These are phyloP conservation scores for Carex cristatella DNA, from an alignment of 176 grass and related monocot genomes.

Conservation along the genomic window DNA sequence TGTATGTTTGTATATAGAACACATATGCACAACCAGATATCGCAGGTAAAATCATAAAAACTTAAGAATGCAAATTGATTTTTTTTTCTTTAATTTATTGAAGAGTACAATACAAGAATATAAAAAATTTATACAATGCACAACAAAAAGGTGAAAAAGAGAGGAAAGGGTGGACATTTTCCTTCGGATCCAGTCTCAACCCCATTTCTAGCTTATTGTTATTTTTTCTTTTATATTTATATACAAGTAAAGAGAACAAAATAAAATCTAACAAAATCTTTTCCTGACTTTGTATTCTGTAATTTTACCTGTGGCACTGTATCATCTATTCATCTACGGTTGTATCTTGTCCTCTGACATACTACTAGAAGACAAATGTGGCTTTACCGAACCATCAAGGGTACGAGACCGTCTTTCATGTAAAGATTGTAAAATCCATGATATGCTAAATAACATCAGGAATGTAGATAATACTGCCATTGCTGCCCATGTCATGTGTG, in stretches of 20 bases:
- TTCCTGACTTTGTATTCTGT: not conserved
- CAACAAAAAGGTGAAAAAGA: not conserved
- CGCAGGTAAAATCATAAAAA: not conserved
- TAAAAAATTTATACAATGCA: not conserved
- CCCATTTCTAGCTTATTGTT: not conserved
- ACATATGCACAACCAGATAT: not conserved
- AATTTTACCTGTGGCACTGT: not conserved
- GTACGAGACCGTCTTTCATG: not conserved
- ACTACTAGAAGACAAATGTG: not conserved
- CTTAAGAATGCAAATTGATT: not conserved
- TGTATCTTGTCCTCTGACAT: not conserved
- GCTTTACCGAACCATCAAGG: conserved; percentile 13
- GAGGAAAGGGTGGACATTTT: conserved; percentile 16
- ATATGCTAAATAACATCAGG: conserved; percentile 31
- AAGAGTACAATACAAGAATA: not conserved
- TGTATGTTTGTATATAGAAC: not conserved
- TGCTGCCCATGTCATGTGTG: conserved; percentile 37
- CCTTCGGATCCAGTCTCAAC: conserved; percentile 20
- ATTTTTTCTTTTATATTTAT: not conserved
- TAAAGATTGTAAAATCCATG: conserved; percentile 13
- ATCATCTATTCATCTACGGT: not conserved
- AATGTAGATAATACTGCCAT: conserved; percentile 37
- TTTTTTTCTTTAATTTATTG: not conserved
- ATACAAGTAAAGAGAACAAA: not conserved
- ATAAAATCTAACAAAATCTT: not conserved